Evolutionary conservation across 306 rosid genomes (phyloP).

Genomic region (Vigna hirtella): DNA sequence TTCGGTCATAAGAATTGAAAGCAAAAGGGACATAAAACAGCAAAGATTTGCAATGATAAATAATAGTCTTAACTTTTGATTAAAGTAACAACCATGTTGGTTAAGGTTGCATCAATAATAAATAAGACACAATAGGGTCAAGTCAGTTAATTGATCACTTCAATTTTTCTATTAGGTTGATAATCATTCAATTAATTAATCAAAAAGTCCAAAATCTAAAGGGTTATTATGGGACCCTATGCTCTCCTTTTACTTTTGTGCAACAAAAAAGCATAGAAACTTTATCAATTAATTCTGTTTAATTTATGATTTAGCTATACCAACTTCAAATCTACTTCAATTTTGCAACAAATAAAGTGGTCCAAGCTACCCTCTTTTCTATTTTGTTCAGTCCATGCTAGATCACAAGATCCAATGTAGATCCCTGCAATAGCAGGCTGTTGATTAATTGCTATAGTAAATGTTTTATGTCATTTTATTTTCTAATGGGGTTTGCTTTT

Average conservation of each 20-base stretch:
- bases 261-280: constrained; percentile 61
- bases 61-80: constrained; percentile 39
- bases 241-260: constrained; percentile 45
- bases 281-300: constrained; percentile 53
- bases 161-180: constrained; percentile 52
- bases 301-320: constrained; percentile 61
- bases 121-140: constrained; percentile 64
- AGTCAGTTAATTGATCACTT: constrained; percentile 56
- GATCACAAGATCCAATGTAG: constrained; percentile 51
- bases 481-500: constrained; percentile 21
- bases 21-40: constrained; percentile 40
- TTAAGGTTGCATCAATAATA: constrained; percentile 49
- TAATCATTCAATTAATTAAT: constrained; percentile 48
- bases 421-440: constrained; percentile 22
- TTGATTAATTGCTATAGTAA: neutral
- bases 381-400: constrained; percentile 36
- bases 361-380: constrained; percentile 43
- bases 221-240: constrained; percentile 52
- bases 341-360: constrained; percentile 52
- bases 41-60: constrained; percentile 36
- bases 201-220: constrained; percentile 47
- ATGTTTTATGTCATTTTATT: constrained; percentile 40
- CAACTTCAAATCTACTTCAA: constrained; percentile 67
- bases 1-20: constrained; percentile 40
- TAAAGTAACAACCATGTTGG: constrained; percentile 43